Evolutionary conservation across 805 yeast species (phyloP).

Genomic region (Suhomyces faveliae): DNA sequence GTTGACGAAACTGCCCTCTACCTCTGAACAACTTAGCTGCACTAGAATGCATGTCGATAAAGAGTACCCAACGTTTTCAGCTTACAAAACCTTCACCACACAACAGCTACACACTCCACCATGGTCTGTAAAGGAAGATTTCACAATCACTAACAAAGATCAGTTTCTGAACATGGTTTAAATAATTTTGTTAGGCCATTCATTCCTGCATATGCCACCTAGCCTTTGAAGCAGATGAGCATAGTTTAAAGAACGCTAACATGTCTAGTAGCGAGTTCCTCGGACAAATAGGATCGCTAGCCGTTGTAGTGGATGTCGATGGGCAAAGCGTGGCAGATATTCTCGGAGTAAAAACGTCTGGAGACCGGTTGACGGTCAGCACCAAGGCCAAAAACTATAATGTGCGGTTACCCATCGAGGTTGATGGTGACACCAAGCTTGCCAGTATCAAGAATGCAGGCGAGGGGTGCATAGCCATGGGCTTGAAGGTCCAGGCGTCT

Average conservation of each 20-base stretch:
- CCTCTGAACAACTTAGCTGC: no score
- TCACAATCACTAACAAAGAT: no score
- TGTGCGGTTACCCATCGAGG: background rate
- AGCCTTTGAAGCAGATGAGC: background rate
- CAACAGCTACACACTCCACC: no score
- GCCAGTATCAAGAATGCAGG: background rate
- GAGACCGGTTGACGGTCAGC: background rate
- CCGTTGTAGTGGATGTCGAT: slow-evolving; percentile 7
- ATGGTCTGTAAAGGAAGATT: no score
- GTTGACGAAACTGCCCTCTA: no score
- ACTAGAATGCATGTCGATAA: no score
- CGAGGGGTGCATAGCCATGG: background rate
- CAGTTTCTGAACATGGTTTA: no score
- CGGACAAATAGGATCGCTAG: slow-evolving; percentile 7
- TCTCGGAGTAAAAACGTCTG: background rate
- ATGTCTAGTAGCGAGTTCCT: slow-evolving; percentile 11
- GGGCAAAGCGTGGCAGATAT: slow-evolving; percentile 1
- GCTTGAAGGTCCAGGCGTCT: background rate
- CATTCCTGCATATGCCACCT: background rate
- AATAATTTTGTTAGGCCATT: no score
- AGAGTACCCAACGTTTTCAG: no score
- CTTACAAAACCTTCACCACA: no score
- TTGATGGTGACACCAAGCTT: background rate
- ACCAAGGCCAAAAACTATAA: background rate
- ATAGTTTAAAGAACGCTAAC: no score